Percentiles rank a stretch among this genome's conserved stretches.
Conservation (phyloP, 2,329 filamentous ascomycete species). For the Cladophialophora psammophila region DNA sequence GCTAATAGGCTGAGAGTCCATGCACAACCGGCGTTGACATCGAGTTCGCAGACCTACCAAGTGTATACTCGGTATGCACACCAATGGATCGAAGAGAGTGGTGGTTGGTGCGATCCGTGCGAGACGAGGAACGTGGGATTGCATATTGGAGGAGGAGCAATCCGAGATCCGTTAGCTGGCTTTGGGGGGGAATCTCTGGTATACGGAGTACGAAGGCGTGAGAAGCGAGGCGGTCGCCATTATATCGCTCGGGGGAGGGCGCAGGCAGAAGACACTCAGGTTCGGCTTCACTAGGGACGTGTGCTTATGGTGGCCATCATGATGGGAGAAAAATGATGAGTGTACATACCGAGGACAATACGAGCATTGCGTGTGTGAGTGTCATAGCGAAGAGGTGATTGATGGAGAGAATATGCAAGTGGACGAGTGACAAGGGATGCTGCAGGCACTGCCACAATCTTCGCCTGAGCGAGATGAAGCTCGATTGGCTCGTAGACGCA, state of each 20-base stretch:
- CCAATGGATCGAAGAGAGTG: not conserved
- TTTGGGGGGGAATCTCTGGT: not conserved
- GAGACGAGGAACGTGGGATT: conserved; percentile 13
- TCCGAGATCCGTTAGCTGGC: not conserved
- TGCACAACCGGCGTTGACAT: not conserved
- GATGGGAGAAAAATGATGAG: not conserved
- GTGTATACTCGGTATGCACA: too few relatives aligned
- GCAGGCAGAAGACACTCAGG: too few relatives aligned
- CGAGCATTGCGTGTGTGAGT: not conserved
- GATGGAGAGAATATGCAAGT: conserved; percentile 1
- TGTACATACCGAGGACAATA: not conserved
- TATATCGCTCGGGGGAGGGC: too few relatives aligned
- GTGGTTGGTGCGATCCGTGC: conserved; percentile 7
- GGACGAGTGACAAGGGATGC: conserved; percentile 1
- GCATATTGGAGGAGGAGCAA: conserved; percentile 11
- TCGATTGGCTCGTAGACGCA: conserved; percentile 9
- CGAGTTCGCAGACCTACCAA: not conserved
- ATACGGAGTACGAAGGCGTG: too few relatives aligned
- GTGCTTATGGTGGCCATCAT: conserved; percentile 5
- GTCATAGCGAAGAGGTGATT: conserved; percentile 1
- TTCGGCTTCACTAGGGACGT: conserved; percentile 3
- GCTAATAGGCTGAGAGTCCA: not conserved
- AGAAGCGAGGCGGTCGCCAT: too few relatives aligned
- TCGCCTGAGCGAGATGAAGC: not conserved
- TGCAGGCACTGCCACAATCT: conserved; percentile 32